These are phyloP conservation scores for Yamadazyma atmosphaerica DNA, from an alignment of 1,139 yeast genomes.

Conservation along the genomic window DNA sequence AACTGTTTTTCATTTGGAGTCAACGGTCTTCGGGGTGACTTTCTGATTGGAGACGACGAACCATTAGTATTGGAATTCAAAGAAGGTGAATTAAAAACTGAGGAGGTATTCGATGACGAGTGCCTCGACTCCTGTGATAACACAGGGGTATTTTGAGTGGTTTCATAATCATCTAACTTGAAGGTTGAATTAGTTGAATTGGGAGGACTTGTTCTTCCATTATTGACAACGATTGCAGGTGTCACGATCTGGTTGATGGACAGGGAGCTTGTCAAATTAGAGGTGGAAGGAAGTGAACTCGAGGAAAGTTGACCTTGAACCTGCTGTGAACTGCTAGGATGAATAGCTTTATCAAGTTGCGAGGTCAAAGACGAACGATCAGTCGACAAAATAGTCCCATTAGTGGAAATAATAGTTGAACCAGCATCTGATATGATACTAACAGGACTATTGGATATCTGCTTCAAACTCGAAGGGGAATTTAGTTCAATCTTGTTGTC, in stretches of 20 bases:
- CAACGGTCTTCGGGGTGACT: conserved; percentile 26
- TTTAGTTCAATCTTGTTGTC: conserved; percentile 10
- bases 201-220: conserved; percentile 15
- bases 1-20: conserved; percentile 32
- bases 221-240: conserved; percentile 25
- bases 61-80: conserved; percentile 1
- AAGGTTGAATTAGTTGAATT: conserved; percentile 21
- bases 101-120: not conserved
- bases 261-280: not conserved
- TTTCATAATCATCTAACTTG: conserved; percentile 16
- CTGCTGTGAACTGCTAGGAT: not conserved
- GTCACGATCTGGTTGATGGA: conserved; percentile 9
- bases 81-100: conserved; percentile 4
- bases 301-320: not conserved
- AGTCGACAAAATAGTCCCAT: conserved; percentile 33
- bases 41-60: conserved; percentile 8
- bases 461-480: conserved; percentile 12
- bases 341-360: conserved; percentile 12
- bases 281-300: not conserved
- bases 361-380: conserved; percentile 33
- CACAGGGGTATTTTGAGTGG: conserved; percentile 13
- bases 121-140: conserved; percentile 5
- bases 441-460: conserved; percentile 26
- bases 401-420: conserved; percentile 30
- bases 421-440: conserved; percentile 30